Percentiles rank a stretch among this genome's conserved stretches.
phyloP scores from a whole-genome alignment of 768 basidiomycete species.

The Trametes elegans region DNA sequence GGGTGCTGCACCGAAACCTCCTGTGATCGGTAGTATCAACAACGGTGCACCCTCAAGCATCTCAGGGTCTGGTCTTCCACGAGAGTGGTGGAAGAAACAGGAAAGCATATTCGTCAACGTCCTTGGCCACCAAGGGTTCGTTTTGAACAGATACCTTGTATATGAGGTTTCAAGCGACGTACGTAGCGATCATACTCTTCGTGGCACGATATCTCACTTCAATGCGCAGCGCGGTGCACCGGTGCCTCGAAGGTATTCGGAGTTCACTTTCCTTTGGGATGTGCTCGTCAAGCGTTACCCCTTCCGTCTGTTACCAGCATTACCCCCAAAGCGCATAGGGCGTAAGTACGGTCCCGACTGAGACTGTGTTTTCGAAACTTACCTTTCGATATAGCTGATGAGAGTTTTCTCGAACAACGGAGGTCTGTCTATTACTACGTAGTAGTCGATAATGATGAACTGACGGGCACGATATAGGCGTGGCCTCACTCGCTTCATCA shows the following conservation, averaged over 20 bases:
- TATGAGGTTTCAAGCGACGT: constrained; percentile 83
- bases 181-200: constrained; percentile 27
- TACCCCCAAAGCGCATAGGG: constrained; percentile 93
- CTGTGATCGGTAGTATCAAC: constrained; percentile 24
- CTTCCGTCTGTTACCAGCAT: constrained; percentile 80
- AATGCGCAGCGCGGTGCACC: constrained; percentile 62
- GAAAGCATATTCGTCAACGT: constrained; percentile 70
- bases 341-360: constrained; percentile 47
- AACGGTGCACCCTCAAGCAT: constrained; percentile 58
- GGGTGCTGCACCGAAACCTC: constrained; percentile 16
- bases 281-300: constrained; percentile 85
- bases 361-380: neutral
- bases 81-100: constrained; percentile 86
- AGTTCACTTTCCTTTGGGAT: constrained; percentile 91
- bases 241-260: constrained; percentile 86
- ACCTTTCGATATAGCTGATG: constrained; percentile 59
- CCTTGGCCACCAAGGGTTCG: constrained; percentile 88
- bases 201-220: neutral
- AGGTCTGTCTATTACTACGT: constrained; percentile 44
- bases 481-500: constrained; percentile 77
- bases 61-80: constrained; percentile 68
- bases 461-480: constrained; percentile 45
- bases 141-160: constrained; percentile 82
- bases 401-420: constrained; percentile 88
- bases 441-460: neutral